Evolutionary conservation across 495 filamentous ascomycete genomes (phyloP), one percentile per base, ranked within the genome.

Genomic region (Penicillium turbatum): DNA sequence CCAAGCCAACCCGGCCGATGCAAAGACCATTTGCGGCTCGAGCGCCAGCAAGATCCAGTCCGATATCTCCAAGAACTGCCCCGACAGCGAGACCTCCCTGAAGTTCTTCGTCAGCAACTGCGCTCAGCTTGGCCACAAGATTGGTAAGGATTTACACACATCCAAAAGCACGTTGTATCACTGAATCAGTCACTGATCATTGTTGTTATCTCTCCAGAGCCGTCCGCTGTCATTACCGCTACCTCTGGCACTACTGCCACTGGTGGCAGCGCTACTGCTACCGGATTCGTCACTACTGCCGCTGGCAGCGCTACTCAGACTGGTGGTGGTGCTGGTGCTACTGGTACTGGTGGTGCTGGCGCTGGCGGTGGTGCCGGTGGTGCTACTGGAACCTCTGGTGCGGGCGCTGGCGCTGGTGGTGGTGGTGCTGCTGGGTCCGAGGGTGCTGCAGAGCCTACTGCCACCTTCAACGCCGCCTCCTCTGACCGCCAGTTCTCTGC

Each of bases 31-130:
- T 39, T 75, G 72, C 53, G 62, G 66, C 31, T 53, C 56, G 11
- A 54, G 63, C 41, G 57, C 52, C 46, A 60, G 68, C 43, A 63
- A 63, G 24, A 50, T 71, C 27, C 59, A 71, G 55, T 63, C 65
- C 5, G 45, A 48, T 26, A 67, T 75, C 48, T 46, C 53, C 24
- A 54, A 63, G 31, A 38, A 59, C 42, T 72, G 72, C 36, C 63
- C 57, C 12, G 60, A 67, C 45, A 61, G 67, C 10, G 32, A 67
- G 24, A 51, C 57, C 26, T 67, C 68, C 43, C 48, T 75, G 63
- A 58, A 67, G 42, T 64, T 65, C 51, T 72, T 64, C 56, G 46
- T 53, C 50, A 57, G 59, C 49, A 70, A 56, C 49, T 74, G 72
- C 57, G 47, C 62, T 12, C 52, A 48, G 16, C 51, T 55, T 41